A percentile compares a stretch with the other conserved stretches of the same genome.
These are phyloP conservation scores for Globisporangium perplexum DNA, from an alignment of 352 stramenopile species.

Conservation along the genomic window DNA sequence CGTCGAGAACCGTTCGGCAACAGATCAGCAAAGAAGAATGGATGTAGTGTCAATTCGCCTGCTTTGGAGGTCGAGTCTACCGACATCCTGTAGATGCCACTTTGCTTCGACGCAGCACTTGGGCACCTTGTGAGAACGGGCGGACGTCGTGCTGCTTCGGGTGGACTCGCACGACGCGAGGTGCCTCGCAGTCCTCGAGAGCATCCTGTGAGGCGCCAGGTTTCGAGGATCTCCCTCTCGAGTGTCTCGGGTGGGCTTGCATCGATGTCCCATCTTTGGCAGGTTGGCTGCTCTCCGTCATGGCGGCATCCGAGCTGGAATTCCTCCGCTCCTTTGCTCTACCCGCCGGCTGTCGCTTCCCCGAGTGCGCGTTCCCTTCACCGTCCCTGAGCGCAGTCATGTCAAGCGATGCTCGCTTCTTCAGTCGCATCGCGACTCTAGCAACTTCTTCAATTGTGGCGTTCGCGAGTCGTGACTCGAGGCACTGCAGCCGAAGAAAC, in stretches of 20 bases:
- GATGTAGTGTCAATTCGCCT: no score
- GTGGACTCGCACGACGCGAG: conserved; percentile 46
- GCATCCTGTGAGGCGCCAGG: conserved; percentile 8
- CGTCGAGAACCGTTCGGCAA: no score
- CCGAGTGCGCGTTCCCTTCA: conserved; percentile 2
- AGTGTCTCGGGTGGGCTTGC: neutral
- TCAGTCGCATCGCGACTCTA: conserved; percentile 15
- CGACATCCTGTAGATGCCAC: conserved; percentile 32
- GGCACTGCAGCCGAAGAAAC: conserved; percentile 60
- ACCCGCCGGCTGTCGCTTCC: conserved; percentile 2
- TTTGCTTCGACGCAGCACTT: conserved; percentile 44
- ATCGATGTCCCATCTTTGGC: no score
- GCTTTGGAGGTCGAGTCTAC: conserved; percentile 5
- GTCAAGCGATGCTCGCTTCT: conserved; percentile 28
- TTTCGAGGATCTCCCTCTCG: neutral
- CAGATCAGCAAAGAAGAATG: no score
- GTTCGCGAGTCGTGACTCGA: conserved; percentile 43
- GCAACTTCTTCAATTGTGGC: conserved; percentile 4
- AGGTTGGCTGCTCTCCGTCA: conserved; percentile 10
- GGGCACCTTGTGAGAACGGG: conserved; percentile 41
- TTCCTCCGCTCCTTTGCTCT: conserved; percentile 23
- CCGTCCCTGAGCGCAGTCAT: conserved; percentile 7
- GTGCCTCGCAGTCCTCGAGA: conserved; percentile 17
- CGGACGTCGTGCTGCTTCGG: conserved; percentile 54
- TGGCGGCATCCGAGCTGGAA: conserved; percentile 29